Evolutionary conservation across 495 filamentous ascomycete genomes (phyloP), one percentile per base, ranked within the genome.

Genomic region (Penicillium salamii): DNA sequence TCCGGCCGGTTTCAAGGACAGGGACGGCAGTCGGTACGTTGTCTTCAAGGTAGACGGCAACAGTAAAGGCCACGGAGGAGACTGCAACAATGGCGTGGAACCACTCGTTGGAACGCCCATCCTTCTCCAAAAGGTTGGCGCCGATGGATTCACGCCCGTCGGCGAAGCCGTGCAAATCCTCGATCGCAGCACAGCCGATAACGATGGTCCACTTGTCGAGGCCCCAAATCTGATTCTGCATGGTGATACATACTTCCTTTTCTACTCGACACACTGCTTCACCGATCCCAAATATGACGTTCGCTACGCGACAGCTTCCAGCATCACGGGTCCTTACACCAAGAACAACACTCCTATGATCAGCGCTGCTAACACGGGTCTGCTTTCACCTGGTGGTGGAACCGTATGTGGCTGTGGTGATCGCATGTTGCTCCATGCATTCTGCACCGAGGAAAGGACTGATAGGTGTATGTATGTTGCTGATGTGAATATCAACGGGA

Each of bases 41-140:
- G 57, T 80, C 1, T 86, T 80, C 68, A 86, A 86, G 54, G 68
- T 86, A 6, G 79, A 87, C 59, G 83, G 83, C 19, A 85, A 82
- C 52, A 74, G 70, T 52, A 50, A 82, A 28, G 80, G 82, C 13
- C 56, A 78, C 39, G 80, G 82, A 21, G 81, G 78, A 4, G 59
- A 70, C 50, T 85, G 83, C 62, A 69, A 74, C 37, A 86, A 84
- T 58, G 70, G 67, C 15, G 61, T 78, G 15, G 58, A 51, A 6
- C 77, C 79, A 1, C 59, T 72, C 8, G 63, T 69, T 5, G 48
- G 70, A 5, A 86, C 83, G 6, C 83, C 83, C 0, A 78, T 86
- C 42, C 68, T 85, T 68, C 66, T 86, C 13, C 83, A 86, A 54
- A 63, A 77, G 49, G 72, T 86, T 4, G 44, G 46, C 2, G 46